Conservation (phyloP, 805 yeast genomes). For the Starmerella asiatica region DNA sequence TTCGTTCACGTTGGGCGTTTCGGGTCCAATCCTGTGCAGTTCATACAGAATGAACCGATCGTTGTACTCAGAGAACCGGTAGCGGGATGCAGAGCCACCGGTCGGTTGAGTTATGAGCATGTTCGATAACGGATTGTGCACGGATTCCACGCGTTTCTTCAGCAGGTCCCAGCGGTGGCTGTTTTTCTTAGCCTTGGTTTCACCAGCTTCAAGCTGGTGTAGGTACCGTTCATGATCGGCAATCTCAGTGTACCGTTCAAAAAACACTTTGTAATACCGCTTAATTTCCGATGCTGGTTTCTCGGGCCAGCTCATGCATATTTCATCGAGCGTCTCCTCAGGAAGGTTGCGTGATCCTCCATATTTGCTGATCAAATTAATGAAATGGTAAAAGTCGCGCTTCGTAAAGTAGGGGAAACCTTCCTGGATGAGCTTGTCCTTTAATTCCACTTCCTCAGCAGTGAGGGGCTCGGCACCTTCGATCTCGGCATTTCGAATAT, state of each 20-base stretch:
- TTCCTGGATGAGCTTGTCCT: constrained; percentile 44
- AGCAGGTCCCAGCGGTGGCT: constrained; percentile 65
- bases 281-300: constrained; percentile 67
- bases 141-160: constrained; percentile 56
- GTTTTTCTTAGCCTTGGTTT: constrained; percentile 53
- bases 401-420: constrained; percentile 77
- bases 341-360: constrained; percentile 44
- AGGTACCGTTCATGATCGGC: constrained; percentile 84
- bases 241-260: constrained; percentile 62
- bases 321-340: constrained; percentile 39
- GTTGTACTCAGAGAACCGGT: constrained; percentile 70
- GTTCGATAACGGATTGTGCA: constrained; percentile 63
- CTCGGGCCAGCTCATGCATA: constrained; percentile 45
- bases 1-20: constrained; percentile 63
- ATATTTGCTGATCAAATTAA: constrained; percentile 55
- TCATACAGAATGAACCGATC: constrained; percentile 74
- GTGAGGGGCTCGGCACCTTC: constrained; percentile 67
- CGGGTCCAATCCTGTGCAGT: constrained; percentile 65
- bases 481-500: constrained; percentile 39
- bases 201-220: constrained; percentile 75
- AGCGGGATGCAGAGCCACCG: constrained; percentile 22
- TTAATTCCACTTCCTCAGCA: constrained; percentile 54
- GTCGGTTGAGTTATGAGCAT: constrained; percentile 33
- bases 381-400: constrained; percentile 74
- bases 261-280: constrained; percentile 64